A percentile compares a stretch with the other conserved stretches of the same genome.
Evolutionary conservation across 768 basidiomycete genomes (phyloP).

Genomic region (Trametes elegans): DNA sequence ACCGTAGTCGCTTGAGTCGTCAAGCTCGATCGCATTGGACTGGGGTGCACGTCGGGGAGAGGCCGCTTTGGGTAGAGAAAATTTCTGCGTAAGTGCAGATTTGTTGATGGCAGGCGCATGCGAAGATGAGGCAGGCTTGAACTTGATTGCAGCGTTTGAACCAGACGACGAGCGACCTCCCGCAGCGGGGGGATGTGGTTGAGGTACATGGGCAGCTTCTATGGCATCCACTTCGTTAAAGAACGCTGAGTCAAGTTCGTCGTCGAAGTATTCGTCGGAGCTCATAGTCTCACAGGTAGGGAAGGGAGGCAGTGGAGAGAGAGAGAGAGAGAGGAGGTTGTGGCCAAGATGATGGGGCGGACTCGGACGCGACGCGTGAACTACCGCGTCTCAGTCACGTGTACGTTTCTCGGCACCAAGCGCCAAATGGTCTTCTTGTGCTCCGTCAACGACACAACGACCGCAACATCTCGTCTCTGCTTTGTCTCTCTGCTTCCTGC

Average conservation of each 20-base stretch:
- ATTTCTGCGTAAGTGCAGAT: not conserved
- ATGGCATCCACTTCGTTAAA: constrained; percentile 66
- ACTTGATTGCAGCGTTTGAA: constrained; percentile 10
- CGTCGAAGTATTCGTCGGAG: constrained; percentile 75
- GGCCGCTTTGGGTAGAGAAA: not conserved
- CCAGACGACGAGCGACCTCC: not conserved
- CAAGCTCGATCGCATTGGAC: constrained; percentile 33
- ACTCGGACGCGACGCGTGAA: constrained; percentile 5
- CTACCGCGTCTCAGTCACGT: constrained; percentile 14
- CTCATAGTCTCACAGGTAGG: constrained; percentile 47
- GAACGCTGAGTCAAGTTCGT: constrained; percentile 56
- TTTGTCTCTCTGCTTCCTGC: not conserved
- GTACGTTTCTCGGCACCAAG: not conserved
- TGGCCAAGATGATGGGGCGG: not conserved
- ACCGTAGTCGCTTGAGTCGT: constrained; percentile 40
- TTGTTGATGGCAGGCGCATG: not conserved
- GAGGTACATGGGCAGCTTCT: constrained; percentile 52
- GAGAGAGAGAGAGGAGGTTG: constrained; percentile 1
- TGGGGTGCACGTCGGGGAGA: constrained; percentile 6
- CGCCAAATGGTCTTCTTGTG: not conserved
- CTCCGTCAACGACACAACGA: not conserved
- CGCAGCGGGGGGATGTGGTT: constrained; percentile 9
- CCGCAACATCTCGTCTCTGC: not conserved
- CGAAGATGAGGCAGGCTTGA: not conserved
- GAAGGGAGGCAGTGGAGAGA: not conserved